Percentiles rank a stretch among this genome's conserved stretches.
phyloP scores from a whole-genome alignment of 176 grass and related monocot genomes.

The Paspalum notatum region DNA sequence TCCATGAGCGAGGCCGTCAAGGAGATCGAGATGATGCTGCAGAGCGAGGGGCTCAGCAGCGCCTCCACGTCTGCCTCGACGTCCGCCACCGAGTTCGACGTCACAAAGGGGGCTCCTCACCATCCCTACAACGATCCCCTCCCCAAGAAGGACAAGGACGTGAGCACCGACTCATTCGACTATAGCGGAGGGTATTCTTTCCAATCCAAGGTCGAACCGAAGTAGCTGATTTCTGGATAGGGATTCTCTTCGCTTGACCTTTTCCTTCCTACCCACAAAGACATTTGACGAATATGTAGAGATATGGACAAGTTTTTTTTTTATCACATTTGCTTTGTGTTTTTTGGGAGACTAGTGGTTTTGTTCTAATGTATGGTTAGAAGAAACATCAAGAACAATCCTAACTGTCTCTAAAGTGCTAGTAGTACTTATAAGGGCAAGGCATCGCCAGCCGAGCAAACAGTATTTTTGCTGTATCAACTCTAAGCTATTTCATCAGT shows the following conservation, averaged over 20 bases:
- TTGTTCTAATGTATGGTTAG: conserved; percentile 33
- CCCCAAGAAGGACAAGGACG: conserved; percentile 70
- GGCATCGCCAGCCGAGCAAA: too few species aligned
- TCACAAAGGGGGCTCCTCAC: conserved; percentile 40
- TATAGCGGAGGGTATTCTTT: conserved; percentile 79
- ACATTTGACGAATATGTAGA: conserved; percentile 34
- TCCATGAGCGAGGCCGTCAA: conserved; percentile 84
- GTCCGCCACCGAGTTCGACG: conserved; percentile 63
- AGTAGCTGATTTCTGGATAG: conserved; percentile 55
- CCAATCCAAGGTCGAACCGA: conserved; percentile 72
- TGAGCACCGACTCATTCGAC: conserved; percentile 62
- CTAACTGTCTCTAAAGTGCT: conserved; percentile 9
- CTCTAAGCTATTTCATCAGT: too few species aligned
- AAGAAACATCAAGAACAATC: conserved; percentile 25
- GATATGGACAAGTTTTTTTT: conserved; percentile 24
- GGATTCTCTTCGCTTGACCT: not conserved
- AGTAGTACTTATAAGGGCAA: too few species aligned
- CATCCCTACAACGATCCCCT: conserved; percentile 74
- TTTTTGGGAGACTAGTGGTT: conserved; percentile 26
- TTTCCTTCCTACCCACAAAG: conserved; percentile 27
- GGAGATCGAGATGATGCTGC: conserved; percentile 87
- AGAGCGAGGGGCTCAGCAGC: conserved; percentile 62
- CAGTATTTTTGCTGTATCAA: too few species aligned
- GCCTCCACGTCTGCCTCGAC: conserved; percentile 65
- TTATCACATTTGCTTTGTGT: conserved; percentile 7